These are phyloP conservation scores for Arthroderma uncinatum DNA, from an alignment of 2,329 filamentous ascomycete genomes.

Conservation along the genomic window DNA sequence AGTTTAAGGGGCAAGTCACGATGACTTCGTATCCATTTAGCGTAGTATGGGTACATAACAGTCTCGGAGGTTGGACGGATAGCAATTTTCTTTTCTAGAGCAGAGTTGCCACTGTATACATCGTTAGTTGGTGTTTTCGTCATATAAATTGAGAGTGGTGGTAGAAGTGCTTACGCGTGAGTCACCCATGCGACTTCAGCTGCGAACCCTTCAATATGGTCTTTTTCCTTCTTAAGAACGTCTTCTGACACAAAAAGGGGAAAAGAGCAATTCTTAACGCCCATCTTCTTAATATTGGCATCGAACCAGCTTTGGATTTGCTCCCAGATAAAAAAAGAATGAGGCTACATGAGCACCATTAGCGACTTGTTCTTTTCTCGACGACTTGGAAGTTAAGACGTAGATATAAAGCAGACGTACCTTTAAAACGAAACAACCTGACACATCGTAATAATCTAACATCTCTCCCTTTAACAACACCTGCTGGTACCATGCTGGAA, in stretches of 20 bases:
- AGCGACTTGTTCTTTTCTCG: background rate
- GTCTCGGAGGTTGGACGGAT: conserved; percentile 60
- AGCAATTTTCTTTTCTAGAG: conserved; percentile 70
- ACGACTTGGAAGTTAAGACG: background rate
- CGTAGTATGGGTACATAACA: conserved; percentile 93
- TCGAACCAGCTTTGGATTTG: conserved; percentile 50
- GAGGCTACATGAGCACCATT: conserved; percentile 35
- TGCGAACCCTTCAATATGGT: conserved; percentile 97
- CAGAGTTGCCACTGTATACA: conserved; percentile 63
- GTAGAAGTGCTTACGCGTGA: conserved; percentile 31
- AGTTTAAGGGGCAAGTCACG: conserved; percentile 85
- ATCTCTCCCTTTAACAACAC: conserved; percentile 93
- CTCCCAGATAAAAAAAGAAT: conserved; percentile 58
- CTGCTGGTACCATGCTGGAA: conserved; percentile 94
- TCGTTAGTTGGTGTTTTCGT: conserved; percentile 16
- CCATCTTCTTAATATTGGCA: conserved; percentile 70
- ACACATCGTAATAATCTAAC: conserved; percentile 96
- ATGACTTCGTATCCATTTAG: conserved; percentile 94
- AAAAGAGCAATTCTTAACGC: conserved; percentile 92
- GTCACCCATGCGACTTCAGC: conserved; percentile 50
- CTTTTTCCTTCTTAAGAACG: conserved; percentile 77
- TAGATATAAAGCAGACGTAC: conserved; percentile 22
- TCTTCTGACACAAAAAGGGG: conserved; percentile 90
- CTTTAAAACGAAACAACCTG: conserved; percentile 94
- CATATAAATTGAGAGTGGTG: background rate